A percentile compares a stretch with the other conserved stretches of the same genome.
Conservation (phyloP, 2,329 filamentous ascomycete genomes). For the Alternaria infectoria region DNA sequence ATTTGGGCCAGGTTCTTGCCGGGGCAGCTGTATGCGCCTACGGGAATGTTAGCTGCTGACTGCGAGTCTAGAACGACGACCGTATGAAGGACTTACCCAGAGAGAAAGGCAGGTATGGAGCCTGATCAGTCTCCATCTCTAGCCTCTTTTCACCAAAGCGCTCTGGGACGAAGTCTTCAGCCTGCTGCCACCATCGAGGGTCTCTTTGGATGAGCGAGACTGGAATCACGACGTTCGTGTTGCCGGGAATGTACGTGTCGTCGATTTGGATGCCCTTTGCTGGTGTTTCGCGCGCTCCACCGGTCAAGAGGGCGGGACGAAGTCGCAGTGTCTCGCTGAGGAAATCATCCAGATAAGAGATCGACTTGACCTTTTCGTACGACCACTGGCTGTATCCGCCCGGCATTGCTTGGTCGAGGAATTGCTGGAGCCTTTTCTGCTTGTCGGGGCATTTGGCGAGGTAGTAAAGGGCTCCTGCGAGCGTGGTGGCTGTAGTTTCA, state of each 20-base stretch:
- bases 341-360: slow-evolving; percentile 41
- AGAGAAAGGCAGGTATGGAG: slow-evolving; percentile 23
- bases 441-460: slow-evolving; percentile 40
- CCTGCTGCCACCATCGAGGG: slow-evolving; percentile 19
- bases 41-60: not conserved
- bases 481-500: slow-evolving; percentile 45
- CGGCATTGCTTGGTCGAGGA: slow-evolving; percentile 40
- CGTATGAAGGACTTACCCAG: slow-evolving; percentile 8
- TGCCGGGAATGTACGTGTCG: slow-evolving; percentile 17
- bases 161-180: slow-evolving; percentile 24
- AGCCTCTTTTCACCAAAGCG: slow-evolving; percentile 18
- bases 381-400: slow-evolving; percentile 30
- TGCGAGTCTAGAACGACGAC: not conserved
- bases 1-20: slow-evolving; percentile 26
- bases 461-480: slow-evolving; percentile 41
- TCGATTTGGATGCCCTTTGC: slow-evolving; percentile 37
- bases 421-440: slow-evolving; percentile 37
- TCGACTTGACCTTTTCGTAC: slow-evolving; percentile 34
- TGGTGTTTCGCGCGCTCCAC: slow-evolving; percentile 49
- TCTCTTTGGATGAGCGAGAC: slow-evolving; percentile 15
- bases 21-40: slow-evolving; percentile 20
- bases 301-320: slow-evolving; percentile 48
- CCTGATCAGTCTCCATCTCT: slow-evolving; percentile 26
- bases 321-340: slow-evolving; percentile 48
- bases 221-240: slow-evolving; percentile 18